phyloP scores from a whole-genome alignment of 257 asterid species.

The Fraxinus anomala region DNA sequence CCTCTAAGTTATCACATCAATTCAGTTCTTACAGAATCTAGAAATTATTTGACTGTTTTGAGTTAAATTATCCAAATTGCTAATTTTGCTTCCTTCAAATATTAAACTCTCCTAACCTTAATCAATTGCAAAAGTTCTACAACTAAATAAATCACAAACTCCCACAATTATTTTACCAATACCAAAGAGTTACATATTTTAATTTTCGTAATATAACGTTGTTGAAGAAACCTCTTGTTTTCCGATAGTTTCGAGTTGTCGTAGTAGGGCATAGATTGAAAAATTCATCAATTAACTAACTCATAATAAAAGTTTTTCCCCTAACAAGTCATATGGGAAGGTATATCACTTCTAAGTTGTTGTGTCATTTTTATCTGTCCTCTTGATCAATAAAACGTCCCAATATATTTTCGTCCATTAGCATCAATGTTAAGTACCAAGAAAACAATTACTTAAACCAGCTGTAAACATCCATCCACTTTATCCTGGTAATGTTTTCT shows the following conservation, averaged over 20 bases:
- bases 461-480: neutral
- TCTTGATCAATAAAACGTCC: neutral
- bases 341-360: neutral
- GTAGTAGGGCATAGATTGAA: neutral
- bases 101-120: too few species aligned
- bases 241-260: neutral
- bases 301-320: neutral
- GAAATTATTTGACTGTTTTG: neutral
- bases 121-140: neutral
- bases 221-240: neutral
- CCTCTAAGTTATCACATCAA: neutral
- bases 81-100: too few species aligned
- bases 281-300: neutral
- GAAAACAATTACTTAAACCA: neutral
- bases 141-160: neutral
- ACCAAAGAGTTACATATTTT: neutral
- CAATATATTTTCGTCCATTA: neutral
- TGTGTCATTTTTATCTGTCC: neutral
- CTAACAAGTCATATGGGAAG: neutral
- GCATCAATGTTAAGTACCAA: neutral
- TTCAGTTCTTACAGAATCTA: neutral
- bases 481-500: too few species aligned
- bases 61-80: neutral
- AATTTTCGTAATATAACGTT: neutral
- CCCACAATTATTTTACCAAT: neutral